A percentile compares a stretch with the other conserved stretches of the same genome.
Conservation (phyloP, 1,139 yeast genomes). For the Lodderomyces parapsilosis region DNA sequence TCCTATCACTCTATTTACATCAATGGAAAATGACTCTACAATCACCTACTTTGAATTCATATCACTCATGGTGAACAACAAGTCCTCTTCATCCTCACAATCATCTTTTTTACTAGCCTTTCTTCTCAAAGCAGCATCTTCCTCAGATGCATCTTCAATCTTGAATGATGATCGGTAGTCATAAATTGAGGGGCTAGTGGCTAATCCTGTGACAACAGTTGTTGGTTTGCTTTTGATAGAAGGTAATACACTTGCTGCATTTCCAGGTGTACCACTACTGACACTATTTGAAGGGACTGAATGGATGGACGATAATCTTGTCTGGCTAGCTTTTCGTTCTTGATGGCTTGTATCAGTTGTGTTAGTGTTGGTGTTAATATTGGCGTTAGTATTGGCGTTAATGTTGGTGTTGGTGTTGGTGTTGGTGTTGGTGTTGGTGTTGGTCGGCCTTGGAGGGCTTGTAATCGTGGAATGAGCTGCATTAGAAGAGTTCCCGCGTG, state of each 20-base stretch:
- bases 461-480: not conserved
- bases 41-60: constrained; percentile 53
- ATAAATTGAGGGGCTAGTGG: constrained; percentile 40
- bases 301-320: constrained; percentile 2
- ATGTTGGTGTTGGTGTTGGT: too few relatives aligned
- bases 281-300: constrained; percentile 9
- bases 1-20: not conserved
- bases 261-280: not conserved
- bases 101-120: constrained; percentile 21
- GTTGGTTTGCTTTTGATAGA: constrained; percentile 13
- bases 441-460: not conserved
- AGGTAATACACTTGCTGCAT: constrained; percentile 3
- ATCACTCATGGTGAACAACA: constrained; percentile 87
- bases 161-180: constrained; percentile 35
- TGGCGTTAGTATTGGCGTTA: too few relatives aligned
- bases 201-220: constrained; percentile 26
- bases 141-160: constrained; percentile 31
- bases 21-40: not conserved
- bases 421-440: not conserved
- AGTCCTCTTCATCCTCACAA: constrained; percentile 70
- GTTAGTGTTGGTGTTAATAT: not conserved
- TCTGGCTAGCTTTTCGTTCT: not conserved
- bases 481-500: constrained; percentile 7
- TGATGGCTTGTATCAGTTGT: not conserved
- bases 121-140: constrained; percentile 17